Evolutionary conservation across 208 protist genomes (phyloP).

Genomic region (Wallacemonas sp.): DNA sequence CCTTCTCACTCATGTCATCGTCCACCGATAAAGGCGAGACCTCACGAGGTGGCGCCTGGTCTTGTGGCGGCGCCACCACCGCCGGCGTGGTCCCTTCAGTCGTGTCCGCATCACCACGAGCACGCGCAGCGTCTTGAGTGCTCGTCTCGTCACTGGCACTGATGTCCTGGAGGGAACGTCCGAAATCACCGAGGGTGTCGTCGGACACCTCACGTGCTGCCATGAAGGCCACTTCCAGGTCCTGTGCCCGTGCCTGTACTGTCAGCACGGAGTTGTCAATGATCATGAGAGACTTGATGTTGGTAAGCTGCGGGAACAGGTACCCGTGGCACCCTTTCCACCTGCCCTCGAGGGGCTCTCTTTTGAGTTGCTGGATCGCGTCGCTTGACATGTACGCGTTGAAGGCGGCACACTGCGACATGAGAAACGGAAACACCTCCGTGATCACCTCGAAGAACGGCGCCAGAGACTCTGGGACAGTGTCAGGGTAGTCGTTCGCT

Average conservation of each 20-base stretch:
- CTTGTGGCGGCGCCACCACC: too few relatives aligned
- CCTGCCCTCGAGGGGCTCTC: constrained; percentile 45
- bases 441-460: constrained; percentile 62
- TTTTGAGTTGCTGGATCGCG: constrained; percentile 51
- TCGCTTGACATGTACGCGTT: constrained; percentile 77
- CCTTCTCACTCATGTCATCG: not conserved
- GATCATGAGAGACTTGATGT: constrained; percentile 84
- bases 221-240: constrained; percentile 80
- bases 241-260: constrained; percentile 61
- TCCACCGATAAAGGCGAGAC: not conserved
- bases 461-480: constrained; percentile 72
- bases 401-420: constrained; percentile 82
- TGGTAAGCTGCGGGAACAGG: constrained; percentile 66
- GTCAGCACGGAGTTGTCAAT: constrained; percentile 77
- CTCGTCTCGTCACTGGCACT: too few relatives aligned
- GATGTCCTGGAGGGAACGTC: constrained; percentile 12
- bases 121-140: too few relatives aligned
- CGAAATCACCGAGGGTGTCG: constrained; percentile 39
- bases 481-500: constrained; percentile 52
- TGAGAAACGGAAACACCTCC: constrained; percentile 86
- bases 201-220: constrained; percentile 75
- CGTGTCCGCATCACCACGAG: not conserved
- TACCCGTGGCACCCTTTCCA: constrained; percentile 85
- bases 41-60: too few relatives aligned
- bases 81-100: not conserved